phyloP scores from a whole-genome alignment of 768 basidiomycete species.

The Lactifluus hygrophoroides region DNA sequence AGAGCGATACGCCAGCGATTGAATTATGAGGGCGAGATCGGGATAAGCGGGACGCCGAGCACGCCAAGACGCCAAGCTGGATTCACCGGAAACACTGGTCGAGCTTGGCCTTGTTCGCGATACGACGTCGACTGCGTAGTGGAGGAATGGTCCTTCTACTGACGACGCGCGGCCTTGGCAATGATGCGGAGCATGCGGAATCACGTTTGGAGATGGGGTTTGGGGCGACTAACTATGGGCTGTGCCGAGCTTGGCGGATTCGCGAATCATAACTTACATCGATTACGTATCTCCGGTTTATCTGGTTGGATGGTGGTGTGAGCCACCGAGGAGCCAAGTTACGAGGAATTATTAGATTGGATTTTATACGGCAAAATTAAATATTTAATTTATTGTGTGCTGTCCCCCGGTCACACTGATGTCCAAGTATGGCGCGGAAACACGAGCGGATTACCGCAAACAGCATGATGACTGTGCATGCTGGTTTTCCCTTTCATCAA shows the following conservation, averaged over 20 bases:
- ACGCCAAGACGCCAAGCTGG: conserved; percentile 16
- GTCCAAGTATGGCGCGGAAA: not conserved
- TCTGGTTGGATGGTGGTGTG: too few species aligned
- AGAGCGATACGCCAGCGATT: conserved; percentile 27
- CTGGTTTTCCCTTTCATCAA: not conserved
- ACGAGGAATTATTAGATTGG: not conserved
- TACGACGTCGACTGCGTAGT: conserved; percentile 61
- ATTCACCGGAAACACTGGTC: conserved; percentile 7
- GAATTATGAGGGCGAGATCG: conserved; percentile 10
- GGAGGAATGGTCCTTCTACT: conserved; percentile 57
- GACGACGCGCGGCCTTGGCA: conserved; percentile 1
- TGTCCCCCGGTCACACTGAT: conserved; percentile 4
- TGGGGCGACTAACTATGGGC: too few species aligned
- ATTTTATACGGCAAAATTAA: not conserved
- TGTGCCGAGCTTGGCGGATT: not conserved
- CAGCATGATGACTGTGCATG: not conserved
- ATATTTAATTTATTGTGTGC: conserved; percentile 4
- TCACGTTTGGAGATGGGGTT: too few species aligned
- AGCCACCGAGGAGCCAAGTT: too few species aligned
- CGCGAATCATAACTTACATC: not conserved
- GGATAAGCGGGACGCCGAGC: conserved; percentile 17
- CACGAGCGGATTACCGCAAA: not conserved
- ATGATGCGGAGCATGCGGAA: not conserved
- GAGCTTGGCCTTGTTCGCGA: conserved; percentile 37
- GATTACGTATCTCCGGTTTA: too few species aligned